Conservation (phyloP, 2,329 filamentous ascomycete species). For the Cercospora zeina region DNA sequence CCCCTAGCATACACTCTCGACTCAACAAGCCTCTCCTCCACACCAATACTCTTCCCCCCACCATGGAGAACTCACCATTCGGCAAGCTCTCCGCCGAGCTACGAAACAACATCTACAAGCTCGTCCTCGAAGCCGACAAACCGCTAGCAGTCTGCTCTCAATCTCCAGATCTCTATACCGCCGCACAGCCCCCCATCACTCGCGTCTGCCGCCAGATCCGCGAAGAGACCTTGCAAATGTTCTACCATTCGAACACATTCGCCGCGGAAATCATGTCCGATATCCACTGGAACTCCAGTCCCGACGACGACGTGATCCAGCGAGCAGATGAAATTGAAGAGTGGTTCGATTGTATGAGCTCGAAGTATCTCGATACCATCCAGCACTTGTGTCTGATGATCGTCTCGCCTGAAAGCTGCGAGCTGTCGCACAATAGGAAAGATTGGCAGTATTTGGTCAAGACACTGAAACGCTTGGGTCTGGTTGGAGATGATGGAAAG, state of each 20-base stretch:
- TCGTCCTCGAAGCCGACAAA: neutral
- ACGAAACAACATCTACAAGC: neutral
- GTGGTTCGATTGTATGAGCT: neutral
- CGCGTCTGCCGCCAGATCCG: conserved; percentile 1
- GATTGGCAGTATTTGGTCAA: neutral
- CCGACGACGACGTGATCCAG: neutral
- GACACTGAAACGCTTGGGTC: neutral
- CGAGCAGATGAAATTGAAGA: neutral
- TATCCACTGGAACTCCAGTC: neutral
- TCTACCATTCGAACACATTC: conserved; percentile 8
- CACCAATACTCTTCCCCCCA: neutral
- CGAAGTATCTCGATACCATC: neutral
- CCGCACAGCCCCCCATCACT: neutral
- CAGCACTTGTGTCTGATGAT: neutral
- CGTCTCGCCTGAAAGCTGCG: neutral
- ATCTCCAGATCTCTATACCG: neutral
- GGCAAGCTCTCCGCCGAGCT: neutral
- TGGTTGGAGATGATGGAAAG: neutral
- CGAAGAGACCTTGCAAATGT: neutral
- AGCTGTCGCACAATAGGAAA: neutral
- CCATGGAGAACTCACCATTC: neutral
- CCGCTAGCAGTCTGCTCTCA: neutral
- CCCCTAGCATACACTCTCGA: neutral
- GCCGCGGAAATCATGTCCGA: neutral
- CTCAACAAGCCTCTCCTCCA: neutral